Base-by-base conservation (phyloP, 495 filamentous ascomycete species). In the Cairneyella variabilis region DNA sequence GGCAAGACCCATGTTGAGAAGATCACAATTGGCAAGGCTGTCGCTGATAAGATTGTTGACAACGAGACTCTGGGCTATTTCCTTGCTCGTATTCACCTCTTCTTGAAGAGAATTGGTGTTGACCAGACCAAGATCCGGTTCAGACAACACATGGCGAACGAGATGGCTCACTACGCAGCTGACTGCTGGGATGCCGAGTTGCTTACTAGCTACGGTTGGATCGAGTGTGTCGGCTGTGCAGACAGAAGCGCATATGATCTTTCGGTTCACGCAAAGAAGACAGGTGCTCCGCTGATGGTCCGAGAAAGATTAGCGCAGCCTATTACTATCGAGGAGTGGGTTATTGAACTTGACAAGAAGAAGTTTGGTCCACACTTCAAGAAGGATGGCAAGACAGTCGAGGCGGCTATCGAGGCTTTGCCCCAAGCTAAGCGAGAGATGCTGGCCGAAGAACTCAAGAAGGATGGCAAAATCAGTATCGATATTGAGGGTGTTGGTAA, bases 51-150 rank as follows among this genome's bases (percentile, higher is more conserved):
- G 20, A 69, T 79, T 41, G 77, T 87, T 7, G 83, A 87, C 56
- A 87, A 87, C 60, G 83, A 87, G 68, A 87, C 83, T 1, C 69
- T 87, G 10, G 83, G 83, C 32, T 87, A 87, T 67, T 87, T 87
- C 68, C 64, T 87, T 1, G 83, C 80, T 1, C 68, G 83, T 17
- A 83, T 85, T 50, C 76, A 85, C 51, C 71, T 79, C 2, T 86
- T 88, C 71, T 69, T 86, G 23, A 52, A 75, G 49, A 78, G 75
- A 53, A 73, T 86, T 63, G 84, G 84, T 53, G 69, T 83, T 12
- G 82, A 86, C 54, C 67, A 71, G 48, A 68, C 65, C 11, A 86
- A 86, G 68, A 68, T 84, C 48, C 76, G 83, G 30, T 88, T 86
- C 62, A 71, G 83, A 52, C 84, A 88, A 57, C 83, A 88, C 56